Conservation (phyloP, 371 early-diverging fungal species). For the Umbelopsis sp. region DNA sequence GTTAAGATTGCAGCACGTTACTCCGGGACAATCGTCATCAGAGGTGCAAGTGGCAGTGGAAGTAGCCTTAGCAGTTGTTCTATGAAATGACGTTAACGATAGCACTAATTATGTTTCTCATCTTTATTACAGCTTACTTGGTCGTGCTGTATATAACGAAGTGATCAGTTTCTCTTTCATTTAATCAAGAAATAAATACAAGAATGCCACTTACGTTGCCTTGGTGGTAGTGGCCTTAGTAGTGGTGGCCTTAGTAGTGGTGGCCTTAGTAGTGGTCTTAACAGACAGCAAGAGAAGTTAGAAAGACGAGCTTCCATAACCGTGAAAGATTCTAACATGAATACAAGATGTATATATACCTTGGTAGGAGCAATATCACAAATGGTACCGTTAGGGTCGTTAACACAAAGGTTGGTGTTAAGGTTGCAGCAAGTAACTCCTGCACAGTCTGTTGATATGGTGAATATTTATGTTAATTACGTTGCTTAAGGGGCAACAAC, state of each 20-base stretch:
- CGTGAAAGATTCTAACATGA: neutral
- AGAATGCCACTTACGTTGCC: neutral
- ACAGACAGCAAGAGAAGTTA: neutral
- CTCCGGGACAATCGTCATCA: conserved; percentile 20
- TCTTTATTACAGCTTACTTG: neutral
- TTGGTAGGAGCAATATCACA: conserved; percentile 22
- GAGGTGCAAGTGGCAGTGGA: conserved; percentile 7
- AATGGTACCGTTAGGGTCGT: conserved; percentile 20
- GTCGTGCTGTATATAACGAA: neutral
- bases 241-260: conserved; percentile 4
- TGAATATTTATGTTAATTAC: neutral
- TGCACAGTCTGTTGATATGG: conserved; percentile 14
- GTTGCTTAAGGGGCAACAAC: neutral
- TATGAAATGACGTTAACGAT: neutral
- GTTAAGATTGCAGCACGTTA: conserved; percentile 21
- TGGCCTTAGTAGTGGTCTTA: neutral
- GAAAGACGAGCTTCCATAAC: no score
- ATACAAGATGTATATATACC: neutral
- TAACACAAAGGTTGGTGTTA: conserved; percentile 20
- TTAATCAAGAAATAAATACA: no score
- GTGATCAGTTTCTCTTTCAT: no score
- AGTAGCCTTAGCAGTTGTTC: neutral
- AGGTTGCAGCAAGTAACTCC: conserved; percentile 23
- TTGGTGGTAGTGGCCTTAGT: conserved; percentile 7
- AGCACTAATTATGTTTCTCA: neutral